Base-by-base conservation (phyloP, 106 monocot species). In the Vanilla planifolia region DNA sequence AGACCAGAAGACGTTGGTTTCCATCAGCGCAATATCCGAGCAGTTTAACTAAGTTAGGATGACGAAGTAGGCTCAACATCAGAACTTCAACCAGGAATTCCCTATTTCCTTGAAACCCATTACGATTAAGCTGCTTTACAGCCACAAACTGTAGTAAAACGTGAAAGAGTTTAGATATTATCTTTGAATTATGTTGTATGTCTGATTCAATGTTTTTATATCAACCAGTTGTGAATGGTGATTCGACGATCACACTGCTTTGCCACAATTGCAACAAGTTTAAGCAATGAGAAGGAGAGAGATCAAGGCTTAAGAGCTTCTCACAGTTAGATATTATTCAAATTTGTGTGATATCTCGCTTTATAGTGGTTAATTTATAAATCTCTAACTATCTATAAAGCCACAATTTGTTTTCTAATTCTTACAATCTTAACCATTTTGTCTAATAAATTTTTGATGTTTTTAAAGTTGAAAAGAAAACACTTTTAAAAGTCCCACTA, bases 71-170 rank as follows among this genome's bases (percentile, higher is more conserved):
- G 58, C 74, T 65, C 51, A 79, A 45, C 69, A 79, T 74, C 52
- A 69, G 30, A 50, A 74, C 79, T 79, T 79, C 79, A 26, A 74
- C 67, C 24, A 78, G 55, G 62, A 78, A 78, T 51, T 78, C 78
- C 41, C 67, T 55, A 62, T 72, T 63, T 33, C 78, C 78, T 64
- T 79, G 78, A 6, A 63, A 20, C 17, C 78, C 78, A 57, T 79
- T 47, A 39, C 45, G 67, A 37, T 74, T 60, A 23, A 79, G 73
- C 41, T 60, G 73, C 60, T 79, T 79, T 59, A 79, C 74, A 43
- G 79, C 79, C 47, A 79, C 79, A 19, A 60, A 43, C 79, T 79
- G 52, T 53, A 16, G 33, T 64, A 42, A 33, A 51, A 5, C 22
- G 44, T 26, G 34, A 22, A 19, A 44, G 7, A 14, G 5, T 4